Evolutionary conservation across 2,329 filamentous ascomycete genomes (phyloP).

Genomic region (Ophiocordyceps camponoti-floridani): DNA sequence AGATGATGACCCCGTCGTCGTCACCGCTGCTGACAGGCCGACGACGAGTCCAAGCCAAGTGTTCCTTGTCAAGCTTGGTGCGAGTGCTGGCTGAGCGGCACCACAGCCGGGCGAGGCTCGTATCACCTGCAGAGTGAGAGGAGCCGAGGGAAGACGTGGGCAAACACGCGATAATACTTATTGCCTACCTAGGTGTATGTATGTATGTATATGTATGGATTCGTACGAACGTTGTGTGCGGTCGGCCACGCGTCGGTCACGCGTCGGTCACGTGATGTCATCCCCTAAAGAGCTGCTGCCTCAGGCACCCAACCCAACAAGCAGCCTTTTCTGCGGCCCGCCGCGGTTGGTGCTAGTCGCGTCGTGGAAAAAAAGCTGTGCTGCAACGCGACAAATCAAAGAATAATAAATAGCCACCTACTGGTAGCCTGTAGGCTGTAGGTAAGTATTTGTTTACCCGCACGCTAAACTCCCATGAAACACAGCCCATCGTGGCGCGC

Average conservation of each 20-base stretch:
- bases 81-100: not conserved
- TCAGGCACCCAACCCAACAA: not conserved
- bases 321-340: not conserved
- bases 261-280: not conserved
- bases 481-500: conserved; percentile 5
- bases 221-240: too few relatives aligned
- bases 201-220: too few relatives aligned
- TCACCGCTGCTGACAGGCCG: not conserved
- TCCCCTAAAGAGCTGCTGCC: not conserved
- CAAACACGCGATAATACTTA: too few relatives aligned
- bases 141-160: not conserved
- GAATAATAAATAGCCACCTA: too few relatives aligned
- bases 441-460: too few relatives aligned
- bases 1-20: not conserved
- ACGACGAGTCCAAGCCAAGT: not conserved
- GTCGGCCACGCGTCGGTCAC: not conserved
- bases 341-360: not conserved
- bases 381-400: not conserved
- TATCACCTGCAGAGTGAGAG: not conserved
- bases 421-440: too few relatives aligned
- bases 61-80: not conserved
- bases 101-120: not conserved
- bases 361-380: not conserved
- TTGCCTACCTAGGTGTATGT: too few relatives aligned
- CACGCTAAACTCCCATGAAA: conserved; percentile 5